phyloP scores from a whole-genome alignment of 2,329 filamentous ascomycete genomes.

The Trichoderma sp. region DNA sequence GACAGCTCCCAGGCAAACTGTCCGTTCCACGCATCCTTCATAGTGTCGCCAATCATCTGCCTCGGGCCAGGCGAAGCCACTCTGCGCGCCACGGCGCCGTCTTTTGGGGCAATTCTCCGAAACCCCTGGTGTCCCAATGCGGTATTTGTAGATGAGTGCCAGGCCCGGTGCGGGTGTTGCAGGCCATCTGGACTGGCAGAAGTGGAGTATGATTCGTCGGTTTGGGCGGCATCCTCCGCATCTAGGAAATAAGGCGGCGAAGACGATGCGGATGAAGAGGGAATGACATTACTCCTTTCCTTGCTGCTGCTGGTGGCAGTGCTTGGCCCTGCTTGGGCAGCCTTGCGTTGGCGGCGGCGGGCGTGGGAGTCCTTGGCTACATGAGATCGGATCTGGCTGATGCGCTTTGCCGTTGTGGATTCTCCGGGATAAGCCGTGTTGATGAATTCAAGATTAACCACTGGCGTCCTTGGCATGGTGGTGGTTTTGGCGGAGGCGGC shows the following conservation, averaged over 20 bases:
- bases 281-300: neutral
- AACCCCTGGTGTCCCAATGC: neutral
- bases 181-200: neutral
- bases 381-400: conserved; percentile 25
- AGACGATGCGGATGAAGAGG: neutral
- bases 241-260: neutral
- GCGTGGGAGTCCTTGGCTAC: conserved; percentile 22
- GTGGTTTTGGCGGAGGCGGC: neutral
- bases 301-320: too few relatives aligned
- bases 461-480: neutral
- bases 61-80: neutral
- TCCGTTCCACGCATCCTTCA: conserved; percentile 12
- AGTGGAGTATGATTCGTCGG: conserved; percentile 4
- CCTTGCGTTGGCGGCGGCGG: conserved; percentile 18
- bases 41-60: conserved; percentile 22
- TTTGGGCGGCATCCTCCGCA: neutral
- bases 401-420: conserved; percentile 2
- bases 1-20: conserved; percentile 20
- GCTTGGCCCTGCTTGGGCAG: neutral
- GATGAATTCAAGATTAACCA: conserved; percentile 20
- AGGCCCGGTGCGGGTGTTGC: neutral
- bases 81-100: neutral
- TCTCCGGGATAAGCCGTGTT: conserved; percentile 16
- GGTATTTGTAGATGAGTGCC: neutral
- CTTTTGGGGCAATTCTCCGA: conserved; percentile 21